Conservation (phyloP, 352 stramenopile genomes). For the Phytophthora quininea region DNA sequence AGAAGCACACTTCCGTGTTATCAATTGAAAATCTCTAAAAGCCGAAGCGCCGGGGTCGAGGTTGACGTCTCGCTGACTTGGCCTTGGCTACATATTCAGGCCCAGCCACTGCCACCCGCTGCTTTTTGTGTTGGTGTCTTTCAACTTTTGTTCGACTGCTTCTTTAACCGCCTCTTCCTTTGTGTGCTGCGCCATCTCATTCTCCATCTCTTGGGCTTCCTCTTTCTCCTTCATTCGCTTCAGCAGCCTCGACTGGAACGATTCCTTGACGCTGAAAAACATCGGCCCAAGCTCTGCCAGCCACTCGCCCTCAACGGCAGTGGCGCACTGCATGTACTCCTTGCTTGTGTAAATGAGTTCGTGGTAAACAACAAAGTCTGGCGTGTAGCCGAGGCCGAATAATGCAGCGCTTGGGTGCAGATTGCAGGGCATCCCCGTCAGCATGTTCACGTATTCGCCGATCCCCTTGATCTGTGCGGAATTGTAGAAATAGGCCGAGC, state of each 20-base stretch:
- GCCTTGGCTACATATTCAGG: conserved; percentile 38
- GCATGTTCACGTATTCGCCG: conserved; percentile 99
- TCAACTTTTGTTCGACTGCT: conserved; percentile 17
- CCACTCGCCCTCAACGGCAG: conserved; percentile 99
- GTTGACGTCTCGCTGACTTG: conserved; percentile 60
- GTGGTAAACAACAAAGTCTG: conserved; percentile 99
- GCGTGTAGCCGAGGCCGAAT: conserved; percentile 98
- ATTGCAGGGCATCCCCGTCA: conserved; percentile 97
- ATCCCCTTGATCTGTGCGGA: conserved; percentile 99
- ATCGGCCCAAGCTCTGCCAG: conserved; percentile 98
- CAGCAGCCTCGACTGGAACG: conserved; percentile 92
- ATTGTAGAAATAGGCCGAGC: conserved; percentile 99
- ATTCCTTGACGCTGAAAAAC: conserved; percentile 99
- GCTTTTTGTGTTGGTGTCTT: conserved; percentile 55
- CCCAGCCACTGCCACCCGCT: conserved; percentile 66
- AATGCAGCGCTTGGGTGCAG: conserved; percentile 97
- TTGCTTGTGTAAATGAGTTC: conserved; percentile 99
- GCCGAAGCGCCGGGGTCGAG: conserved; percentile 70
- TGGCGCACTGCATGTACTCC: conserved; percentile 98
- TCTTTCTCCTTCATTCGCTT: conserved; percentile 89
- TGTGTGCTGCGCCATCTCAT: conserved; percentile 65
- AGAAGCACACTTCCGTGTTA: too few relatives aligned
- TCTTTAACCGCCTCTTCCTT: conserved; percentile 31
- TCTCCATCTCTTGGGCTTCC: conserved; percentile 79
- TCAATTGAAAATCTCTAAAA: conserved; percentile 40